Conservation (phyloP, 202 grass and related monocot genomes). For the Carex sylvatica region DNA sequence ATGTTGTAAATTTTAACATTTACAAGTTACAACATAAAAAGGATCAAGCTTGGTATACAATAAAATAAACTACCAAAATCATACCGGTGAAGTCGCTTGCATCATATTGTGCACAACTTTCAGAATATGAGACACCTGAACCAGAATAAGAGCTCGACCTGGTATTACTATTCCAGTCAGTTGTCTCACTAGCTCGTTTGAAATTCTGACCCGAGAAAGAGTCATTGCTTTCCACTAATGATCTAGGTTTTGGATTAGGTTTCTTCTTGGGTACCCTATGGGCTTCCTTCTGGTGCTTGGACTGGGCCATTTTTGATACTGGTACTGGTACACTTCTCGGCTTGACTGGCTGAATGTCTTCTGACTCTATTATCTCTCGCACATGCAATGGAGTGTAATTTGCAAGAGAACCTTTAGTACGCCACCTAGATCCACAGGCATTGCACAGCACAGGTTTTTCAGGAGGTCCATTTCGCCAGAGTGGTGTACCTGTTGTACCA, state of each 20-base stretch:
- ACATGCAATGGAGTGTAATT: conserved; percentile 95
- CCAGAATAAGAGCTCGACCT: conserved; percentile 69
- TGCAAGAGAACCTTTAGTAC: conserved; percentile 83
- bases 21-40: neutral
- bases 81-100: conserved; percentile 72
- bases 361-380: conserved; percentile 50
- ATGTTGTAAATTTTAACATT: no score
- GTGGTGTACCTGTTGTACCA: conserved; percentile 81
- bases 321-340: conserved; percentile 34
- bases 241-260: conserved; percentile 25
- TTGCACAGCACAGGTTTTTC: conserved; percentile 97
- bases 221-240: conserved; percentile 42
- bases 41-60: neutral
- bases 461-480: conserved; percentile 92
- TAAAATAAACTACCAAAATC: neutral
- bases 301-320: neutral
- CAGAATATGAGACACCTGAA: conserved; percentile 82
- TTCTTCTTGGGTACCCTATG: conserved; percentile 56
- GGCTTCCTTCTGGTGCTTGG: conserved; percentile 29
- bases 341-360: conserved; percentile 53
- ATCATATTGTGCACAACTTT: conserved; percentile 76
- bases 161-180: conserved; percentile 50
- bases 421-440: conserved; percentile 94
- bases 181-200: conserved; percentile 52
- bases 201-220: conserved; percentile 88